Base-by-base conservation (phyloP, 1,139 yeast species). In the Magnusiomyces clavatus region DNA sequence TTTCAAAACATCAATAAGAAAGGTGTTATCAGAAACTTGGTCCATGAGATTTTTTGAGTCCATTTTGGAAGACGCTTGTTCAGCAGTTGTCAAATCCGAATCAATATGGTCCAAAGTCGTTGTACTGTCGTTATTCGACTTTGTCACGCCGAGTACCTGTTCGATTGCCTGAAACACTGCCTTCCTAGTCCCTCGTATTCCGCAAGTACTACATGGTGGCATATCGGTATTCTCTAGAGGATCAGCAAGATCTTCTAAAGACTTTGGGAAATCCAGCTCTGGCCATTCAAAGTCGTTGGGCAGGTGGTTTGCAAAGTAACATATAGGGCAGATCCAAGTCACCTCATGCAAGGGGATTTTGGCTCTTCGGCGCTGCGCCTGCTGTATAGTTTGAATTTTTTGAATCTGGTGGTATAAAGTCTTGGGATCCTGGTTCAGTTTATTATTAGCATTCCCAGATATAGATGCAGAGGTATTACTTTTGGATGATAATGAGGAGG, bases 321-420 rank as follows among this genome's bases (percentile, higher is more conserved):
- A 90, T 3, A 90, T 89, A 12, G 86, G 83, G 65, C 97, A 90
- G 1, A 78, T 76, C 97, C 97, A 90, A 34, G 76, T 74, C 13
- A 58, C 54, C 37, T 57, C 56, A 35, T 44, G 34, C 35, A 44
- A 35, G 6, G 47, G 47, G 16, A 44, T n/a, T 29, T 44, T 44
- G 13, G 40, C 14, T 35, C 47, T 19, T 16, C 47, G 20, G 3
- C 44, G 16, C 51, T 40, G 31, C 50, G 50, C 46, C 43, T 46
- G 47, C 52, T 52, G 54, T 49, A 24, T 47, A 47, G 36, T 41
- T 43, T 41, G 52, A 39, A 3, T 47, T 45, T 12, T 46, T 35
- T 14, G 54, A 51, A 36, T 52, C 35, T n/a, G 31, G 4, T 24
- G 31, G 31, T 24, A 24, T 24, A 24, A 24, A 24, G 31, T 24